These are phyloP conservation scores for Waltiozyma sp. DNA, from an alignment of 1,139 yeast species.

Conservation along the genomic window DNA sequence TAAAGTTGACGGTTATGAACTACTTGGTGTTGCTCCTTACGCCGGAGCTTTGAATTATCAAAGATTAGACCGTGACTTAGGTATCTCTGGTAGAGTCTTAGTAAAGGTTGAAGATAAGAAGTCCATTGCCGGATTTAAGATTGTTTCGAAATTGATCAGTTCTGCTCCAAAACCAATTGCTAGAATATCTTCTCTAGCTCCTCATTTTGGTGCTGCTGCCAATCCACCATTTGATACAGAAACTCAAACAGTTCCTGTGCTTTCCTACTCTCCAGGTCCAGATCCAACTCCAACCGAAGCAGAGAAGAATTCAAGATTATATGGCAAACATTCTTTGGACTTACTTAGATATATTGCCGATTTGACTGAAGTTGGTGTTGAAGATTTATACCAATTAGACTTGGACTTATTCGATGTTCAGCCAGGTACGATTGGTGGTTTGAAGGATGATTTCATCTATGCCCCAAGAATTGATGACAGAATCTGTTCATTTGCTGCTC, in stretches of 20 bases:
- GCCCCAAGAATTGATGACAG: conserved; percentile 63
- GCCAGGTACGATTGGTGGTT: conserved; percentile 49
- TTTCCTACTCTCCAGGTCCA: conserved; percentile 33
- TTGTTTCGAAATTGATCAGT: conserved; percentile 36
- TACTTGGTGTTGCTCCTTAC: conserved; percentile 58
- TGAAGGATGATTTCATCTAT: conserved; percentile 47
- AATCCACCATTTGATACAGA: conserved; percentile 46
- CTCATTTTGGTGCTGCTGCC: conserved; percentile 48
- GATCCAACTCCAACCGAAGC: conserved; percentile 37
- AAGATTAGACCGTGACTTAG: conserved; percentile 63
- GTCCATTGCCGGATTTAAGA: conserved; percentile 19
- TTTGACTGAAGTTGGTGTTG: conserved; percentile 35
- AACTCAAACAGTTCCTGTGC: conserved; percentile 52
- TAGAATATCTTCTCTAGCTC: conserved; percentile 53
- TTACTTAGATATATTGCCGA: conserved; percentile 46
- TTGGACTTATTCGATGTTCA: conserved; percentile 57
- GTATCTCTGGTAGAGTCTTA: conserved; percentile 52
- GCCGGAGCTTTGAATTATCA: conserved; percentile 43
- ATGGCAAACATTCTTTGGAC: conserved; percentile 45
- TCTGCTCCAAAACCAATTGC: conserved; percentile 57
- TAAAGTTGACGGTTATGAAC: conserved; percentile 46
- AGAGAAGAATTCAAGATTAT: conserved; percentile 52
- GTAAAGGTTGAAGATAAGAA: conserved; percentile 23
- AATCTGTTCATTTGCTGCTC: conserved; percentile 51
- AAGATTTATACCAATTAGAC: conserved; percentile 46